Evolutionary conservation across 176 grass and related monocot species (phyloP), one percentile per base, ranked within the genome.

Genomic region (Phragmites australis): DNA sequence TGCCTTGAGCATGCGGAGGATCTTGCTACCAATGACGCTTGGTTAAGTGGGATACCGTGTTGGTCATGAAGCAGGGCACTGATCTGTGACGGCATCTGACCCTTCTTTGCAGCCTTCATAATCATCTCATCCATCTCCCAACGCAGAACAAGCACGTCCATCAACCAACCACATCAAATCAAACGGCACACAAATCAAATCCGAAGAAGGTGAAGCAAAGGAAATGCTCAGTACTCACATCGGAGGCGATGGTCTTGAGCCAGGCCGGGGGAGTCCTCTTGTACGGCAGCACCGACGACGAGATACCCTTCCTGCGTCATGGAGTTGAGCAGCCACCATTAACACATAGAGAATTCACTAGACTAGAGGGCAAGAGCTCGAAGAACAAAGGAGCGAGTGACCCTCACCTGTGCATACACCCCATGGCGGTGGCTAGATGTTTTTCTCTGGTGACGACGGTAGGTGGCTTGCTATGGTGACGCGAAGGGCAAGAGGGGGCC

Each of bases 341-440:
- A 87, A 79, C 51, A 11, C 21, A 34, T 44, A 61, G 22, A 8
- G 2, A 65, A 83, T 72, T 52, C 30, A 74, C 7, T 12, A 31
- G 18, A 34, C 9, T 23, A n/a, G 5, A 47, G 47, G 8, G 56
- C 14, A 27, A 12, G 0, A 10, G 27, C 7, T 2, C 6, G 14
- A 2, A 8, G 16, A 18, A 11, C 2, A 11, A 9, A 22, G 21
- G 17, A 18, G 9, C 6, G 4, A 15, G 46, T 80, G 84, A 91
- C 89, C 93, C 89, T 59, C 81, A 76, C 80, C 93, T 94, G 81
- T 94, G 93, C 93, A 94, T 94, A 46, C 93, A 89, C 61, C 93
- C 93, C 93, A 94, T 94, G 89, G 84, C 25, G 63, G 77, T 63
- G 76, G 53, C 48, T 80, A 54, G 39, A 65, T 8, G 56, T 77